A percentile compares a stretch with the other conserved stretches of the same genome.
These are phyloP conservation scores for Colletotrichum paranaense DNA, from an alignment of 2,329 filamentous ascomycete species.

Conservation along the genomic window DNA sequence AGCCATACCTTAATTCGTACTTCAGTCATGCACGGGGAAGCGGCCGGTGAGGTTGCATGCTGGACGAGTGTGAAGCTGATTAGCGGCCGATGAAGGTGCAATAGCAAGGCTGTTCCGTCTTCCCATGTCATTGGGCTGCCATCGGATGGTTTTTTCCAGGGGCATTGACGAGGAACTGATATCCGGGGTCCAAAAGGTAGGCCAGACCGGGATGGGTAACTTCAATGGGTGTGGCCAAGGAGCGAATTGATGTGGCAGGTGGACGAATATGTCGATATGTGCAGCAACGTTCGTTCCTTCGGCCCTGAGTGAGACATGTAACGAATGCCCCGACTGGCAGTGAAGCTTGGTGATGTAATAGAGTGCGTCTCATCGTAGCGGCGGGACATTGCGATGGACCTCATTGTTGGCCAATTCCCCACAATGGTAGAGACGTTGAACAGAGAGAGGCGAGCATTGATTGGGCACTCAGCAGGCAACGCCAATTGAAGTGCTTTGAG, in stretches of 20 bases:
- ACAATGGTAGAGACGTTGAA: constrained; percentile 8
- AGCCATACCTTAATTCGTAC: constrained; percentile 34
- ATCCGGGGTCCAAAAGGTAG: constrained; percentile 21
- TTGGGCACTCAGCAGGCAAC: neutral
- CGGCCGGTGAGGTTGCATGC: constrained; percentile 27
- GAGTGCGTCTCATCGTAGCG: constrained; percentile 5
- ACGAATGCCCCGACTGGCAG: neutral
- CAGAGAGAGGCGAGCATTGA: neutral
- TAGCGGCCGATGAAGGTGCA: constrained; percentile 26
- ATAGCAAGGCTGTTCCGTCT: constrained; percentile 20
- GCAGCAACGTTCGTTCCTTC: constrained; percentile 1
- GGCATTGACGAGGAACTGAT: constrained; percentile 14
- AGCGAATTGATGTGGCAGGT: constrained; percentile 6
- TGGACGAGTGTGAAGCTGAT: constrained; percentile 16
- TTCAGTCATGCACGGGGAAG: constrained; percentile 34
- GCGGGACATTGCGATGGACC: constrained; percentile 29
- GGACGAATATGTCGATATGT: constrained; percentile 4
- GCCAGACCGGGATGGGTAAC: constrained; percentile 11
- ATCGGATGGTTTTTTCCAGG: constrained; percentile 17
- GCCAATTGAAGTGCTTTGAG: neutral
- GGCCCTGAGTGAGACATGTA: constrained; percentile 12
- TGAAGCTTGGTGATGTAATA: constrained; percentile 15
- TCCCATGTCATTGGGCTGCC: constrained; percentile 18
- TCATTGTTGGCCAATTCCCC: constrained; percentile 1
- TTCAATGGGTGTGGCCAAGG: constrained; percentile 27